Conservation (phyloP, 345 rosid species). For the Aquilaria sinensis region DNA sequence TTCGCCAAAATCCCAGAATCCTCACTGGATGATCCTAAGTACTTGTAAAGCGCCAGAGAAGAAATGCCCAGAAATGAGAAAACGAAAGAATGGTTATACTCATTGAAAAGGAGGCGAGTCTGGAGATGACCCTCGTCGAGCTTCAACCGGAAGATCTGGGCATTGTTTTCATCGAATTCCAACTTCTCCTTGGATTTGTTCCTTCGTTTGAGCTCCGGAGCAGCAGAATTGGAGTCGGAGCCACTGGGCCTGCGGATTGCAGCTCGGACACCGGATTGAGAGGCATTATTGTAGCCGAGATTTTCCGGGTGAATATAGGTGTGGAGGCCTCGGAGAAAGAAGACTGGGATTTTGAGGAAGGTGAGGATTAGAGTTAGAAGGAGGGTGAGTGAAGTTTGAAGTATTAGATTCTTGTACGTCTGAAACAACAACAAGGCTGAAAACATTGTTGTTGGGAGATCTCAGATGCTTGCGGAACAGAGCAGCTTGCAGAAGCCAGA, state of each 20-base stretch:
- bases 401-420: slow-evolving; percentile 44
- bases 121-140: slow-evolving; percentile 78
- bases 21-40: slow-evolving; percentile 18
- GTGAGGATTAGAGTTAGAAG: slow-evolving; percentile 41
- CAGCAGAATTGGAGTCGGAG: slow-evolving; percentile 31
- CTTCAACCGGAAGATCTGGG: slow-evolving; percentile 88
- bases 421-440: slow-evolving; percentile 24
- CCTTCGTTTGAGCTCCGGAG: slow-evolving; percentile 37
- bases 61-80: slow-evolving; percentile 40
- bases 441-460: slow-evolving; percentile 18
- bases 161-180: slow-evolving; percentile 84
- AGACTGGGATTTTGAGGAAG: slow-evolving; percentile 49
- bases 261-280: slow-evolving; percentile 46
- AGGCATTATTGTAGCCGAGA: slow-evolving; percentile 27
- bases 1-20: slow-evolving; percentile 38
- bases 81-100: slow-evolving; percentile 43
- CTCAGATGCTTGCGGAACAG: too few relatives aligned
- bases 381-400: slow-evolving; percentile 38
- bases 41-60: slow-evolving; percentile 40
- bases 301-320: slow-evolving; percentile 91
- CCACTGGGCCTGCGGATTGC: slow-evolving; percentile 63
- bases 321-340: slow-evolving; percentile 67
- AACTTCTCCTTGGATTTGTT: slow-evolving; percentile 63
- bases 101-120: slow-evolving; percentile 57
- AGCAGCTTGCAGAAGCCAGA: too few relatives aligned